Evolutionary conservation across 306 rosid species (phyloP), one percentile per base, ranked within the genome.

Genomic region (Gillenia trifoliata): DNA sequence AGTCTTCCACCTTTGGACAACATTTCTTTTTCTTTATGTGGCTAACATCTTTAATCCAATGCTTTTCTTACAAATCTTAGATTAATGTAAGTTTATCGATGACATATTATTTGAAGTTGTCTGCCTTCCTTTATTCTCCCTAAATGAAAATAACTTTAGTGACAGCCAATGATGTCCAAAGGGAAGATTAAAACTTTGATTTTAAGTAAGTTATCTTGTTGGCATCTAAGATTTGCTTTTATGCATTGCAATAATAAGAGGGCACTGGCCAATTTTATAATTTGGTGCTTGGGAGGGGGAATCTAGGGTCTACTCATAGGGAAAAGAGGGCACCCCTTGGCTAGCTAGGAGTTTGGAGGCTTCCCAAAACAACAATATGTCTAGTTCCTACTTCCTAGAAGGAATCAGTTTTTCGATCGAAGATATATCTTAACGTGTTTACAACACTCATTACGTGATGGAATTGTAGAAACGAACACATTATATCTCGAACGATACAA

Each of bases 151-250:
- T 76, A 73, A 62, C 88, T 64, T 59, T 20, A 41, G 74, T 79
- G 81, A 75, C 66, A 70, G 63, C 83, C 85, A 85, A 82, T 80
- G 77, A 75, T 69, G 82, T 57, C 75, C 76, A 76, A 67, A 80
- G 73, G 20, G 70, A 81, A 81, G 81, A 83, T 52, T 8, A 57
- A 34, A 74, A 69, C 81, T 65, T 25, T 9, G 72, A 4, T 72
- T 40, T 82, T 84, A 82, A 82, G 73, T 86, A 88, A 76, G 81
- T 82, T 88, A 92, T 90, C 92, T 69, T 83, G 73, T 84, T 76
- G 83, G 84, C 59, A 78, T 84, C 83, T 74, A 50, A 60, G 74
- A 71, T 80, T 86, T 87, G 86, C 91, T 80, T 80, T 85, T 80
- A 76, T 54, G 77, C 52, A 25, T 33, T 66, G 67, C 20, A 62